Evolutionary conservation across 495 filamentous ascomycete genomes (phyloP).

Genomic region (Penicillium atrosanguineum): DNA sequence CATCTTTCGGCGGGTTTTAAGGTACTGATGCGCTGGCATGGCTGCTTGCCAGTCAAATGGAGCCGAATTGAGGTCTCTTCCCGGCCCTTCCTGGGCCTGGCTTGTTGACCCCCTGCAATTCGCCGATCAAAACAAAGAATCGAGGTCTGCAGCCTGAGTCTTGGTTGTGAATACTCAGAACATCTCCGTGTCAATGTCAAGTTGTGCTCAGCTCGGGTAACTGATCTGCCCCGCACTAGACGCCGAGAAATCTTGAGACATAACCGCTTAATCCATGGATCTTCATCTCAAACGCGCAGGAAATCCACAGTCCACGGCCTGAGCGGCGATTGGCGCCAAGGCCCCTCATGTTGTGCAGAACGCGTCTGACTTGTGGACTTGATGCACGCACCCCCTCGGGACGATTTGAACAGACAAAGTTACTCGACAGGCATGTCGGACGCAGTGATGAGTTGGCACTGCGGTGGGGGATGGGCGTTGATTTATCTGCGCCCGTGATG

Average conservation of each 20-base stretch:
- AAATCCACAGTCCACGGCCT: slow-evolving; percentile 23
- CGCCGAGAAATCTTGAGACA: slow-evolving; percentile 5
- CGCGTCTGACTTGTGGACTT: slow-evolving; percentile 12
- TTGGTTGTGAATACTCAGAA: no score
- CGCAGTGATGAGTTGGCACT: slow-evolving; percentile 89
- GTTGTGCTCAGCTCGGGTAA: background rate
- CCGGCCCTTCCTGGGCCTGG: slow-evolving; percentile 14
- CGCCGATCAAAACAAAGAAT: slow-evolving; percentile 19
- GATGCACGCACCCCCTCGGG: slow-evolving; percentile 13
- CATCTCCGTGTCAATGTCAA: background rate
- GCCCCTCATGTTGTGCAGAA: slow-evolving; percentile 39
- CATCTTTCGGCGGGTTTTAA: slow-evolving; percentile 22
- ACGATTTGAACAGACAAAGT: slow-evolving; percentile 18
- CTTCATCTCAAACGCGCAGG: slow-evolving; percentile 21
- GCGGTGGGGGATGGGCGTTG: slow-evolving; percentile 32
- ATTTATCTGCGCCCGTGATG: slow-evolving; percentile 19
- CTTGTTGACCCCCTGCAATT: slow-evolving; percentile 21
- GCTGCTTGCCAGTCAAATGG: slow-evolving; percentile 71
- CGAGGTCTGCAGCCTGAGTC: slow-evolving; percentile 1
- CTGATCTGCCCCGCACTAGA: slow-evolving; percentile 27
- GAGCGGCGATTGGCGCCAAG: slow-evolving; percentile 28
- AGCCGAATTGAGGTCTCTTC: slow-evolving; percentile 40
- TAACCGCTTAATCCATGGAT: slow-evolving; percentile 15
- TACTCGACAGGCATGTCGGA: slow-evolving; percentile 54
- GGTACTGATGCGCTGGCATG: slow-evolving; percentile 86